Percentiles rank a stretch among this genome's conserved stretches.
Evolutionary conservation across 164 flowering plant genomes (phyloP).

Genomic region (Liriodendron chinense): DNA sequence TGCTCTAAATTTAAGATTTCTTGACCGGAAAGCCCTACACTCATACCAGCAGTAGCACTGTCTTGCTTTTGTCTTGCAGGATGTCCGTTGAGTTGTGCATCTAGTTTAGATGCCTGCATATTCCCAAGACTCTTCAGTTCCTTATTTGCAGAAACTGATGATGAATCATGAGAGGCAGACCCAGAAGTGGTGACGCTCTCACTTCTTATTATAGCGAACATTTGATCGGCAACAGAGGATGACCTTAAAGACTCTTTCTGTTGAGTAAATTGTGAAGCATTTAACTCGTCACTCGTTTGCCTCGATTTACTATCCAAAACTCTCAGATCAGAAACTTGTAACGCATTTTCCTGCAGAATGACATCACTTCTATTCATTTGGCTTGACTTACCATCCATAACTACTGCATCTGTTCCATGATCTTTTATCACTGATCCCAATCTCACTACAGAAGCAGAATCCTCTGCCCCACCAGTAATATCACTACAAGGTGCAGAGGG

Average conservation of each 20-base stretch:
- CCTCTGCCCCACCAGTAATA: constrained; percentile 18
- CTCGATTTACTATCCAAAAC: background rate
- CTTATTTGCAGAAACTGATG: constrained; percentile 8
- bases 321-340: constrained; percentile 13
- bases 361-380: constrained; percentile 10
- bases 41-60: constrained; percentile 10
- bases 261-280: constrained; percentile 12
- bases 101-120: constrained; percentile 15
- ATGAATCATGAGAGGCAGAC: constrained; percentile 5
- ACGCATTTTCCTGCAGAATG: constrained; percentile 10
- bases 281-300: constrained; percentile 8
- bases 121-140: constrained; percentile 14
- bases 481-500: constrained; percentile 27
- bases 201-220: background rate
- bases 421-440: constrained; percentile 16
- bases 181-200: constrained; percentile 7
- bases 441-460: constrained; percentile 16
- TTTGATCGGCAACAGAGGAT: constrained; percentile 5
- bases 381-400: constrained; percentile 13
- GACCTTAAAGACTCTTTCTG: constrained; percentile 14
- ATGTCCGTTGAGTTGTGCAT: constrained; percentile 15
- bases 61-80: constrained; percentile 9
- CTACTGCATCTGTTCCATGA: constrained; percentile 11
- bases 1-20: constrained; percentile 17
- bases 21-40: constrained; percentile 11